A percentile compares a stretch with the other conserved stretches of the same genome.
Evolutionary conservation across 345 rosid species (phyloP).

Genomic region (Eucalyptus sp.): DNA sequence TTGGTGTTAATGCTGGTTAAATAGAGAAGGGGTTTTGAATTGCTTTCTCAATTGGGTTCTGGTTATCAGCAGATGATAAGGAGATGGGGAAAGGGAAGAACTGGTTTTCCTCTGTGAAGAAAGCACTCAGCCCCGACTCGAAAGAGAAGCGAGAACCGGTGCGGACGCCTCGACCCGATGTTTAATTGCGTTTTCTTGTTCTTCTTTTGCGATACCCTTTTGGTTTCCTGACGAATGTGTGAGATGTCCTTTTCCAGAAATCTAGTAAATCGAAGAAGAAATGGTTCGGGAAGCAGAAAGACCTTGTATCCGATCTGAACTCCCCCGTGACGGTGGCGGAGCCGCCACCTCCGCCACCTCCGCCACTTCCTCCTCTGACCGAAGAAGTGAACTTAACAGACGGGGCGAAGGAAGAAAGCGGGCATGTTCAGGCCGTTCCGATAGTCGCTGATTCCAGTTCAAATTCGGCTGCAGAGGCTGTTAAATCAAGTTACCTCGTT

Average conservation of each 20-base stretch:
- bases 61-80: slow-evolving; percentile 17
- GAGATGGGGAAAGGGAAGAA: slow-evolving; percentile 93
- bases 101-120: slow-evolving; percentile 87
- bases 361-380: slow-evolving; percentile 17
- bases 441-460: slow-evolving; percentile 7
- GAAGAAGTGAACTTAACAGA: slow-evolving; percentile 44
- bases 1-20: not conserved
- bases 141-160: slow-evolving; percentile 48
- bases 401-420: slow-evolving; percentile 25
- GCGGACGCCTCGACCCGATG: not conserved
- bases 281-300: slow-evolving; percentile 38
- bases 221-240: not conserved
- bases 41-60: not conserved
- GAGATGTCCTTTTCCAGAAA: slow-evolving; percentile 8
- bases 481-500: slow-evolving; percentile 3
- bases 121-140: slow-evolving; percentile 72
- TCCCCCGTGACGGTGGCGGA: slow-evolving; percentile 4
- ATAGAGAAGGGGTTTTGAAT: not conserved
- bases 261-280: slow-evolving; percentile 24
- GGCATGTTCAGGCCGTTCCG: slow-evolving; percentile 11
- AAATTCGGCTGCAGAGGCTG: slow-evolving; percentile 24
- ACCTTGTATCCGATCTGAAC: slow-evolving; percentile 12
- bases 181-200: not conserved
- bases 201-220: not conserved
- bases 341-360: not conserved